These are phyloP conservation scores for Suillus subalutaceus DNA, from an alignment of 768 basidiomycete genomes.

Conservation along the genomic window DNA sequence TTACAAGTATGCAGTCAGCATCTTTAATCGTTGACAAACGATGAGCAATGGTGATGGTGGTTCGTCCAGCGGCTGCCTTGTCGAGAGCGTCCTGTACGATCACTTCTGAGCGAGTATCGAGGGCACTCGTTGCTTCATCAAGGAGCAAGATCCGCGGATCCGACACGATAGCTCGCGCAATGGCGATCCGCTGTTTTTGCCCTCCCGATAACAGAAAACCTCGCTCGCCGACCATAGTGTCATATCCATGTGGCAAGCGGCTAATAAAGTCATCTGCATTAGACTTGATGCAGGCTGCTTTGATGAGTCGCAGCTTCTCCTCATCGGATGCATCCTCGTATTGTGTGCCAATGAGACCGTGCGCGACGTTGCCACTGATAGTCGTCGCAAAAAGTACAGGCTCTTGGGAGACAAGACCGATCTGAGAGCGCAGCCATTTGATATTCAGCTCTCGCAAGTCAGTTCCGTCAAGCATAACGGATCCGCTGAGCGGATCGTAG, in stretches of 20 bases:
- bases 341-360: slow-evolving; percentile 45
- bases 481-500: slow-evolving; percentile 51
- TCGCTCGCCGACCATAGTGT: slow-evolving; percentile 52
- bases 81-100: slow-evolving; percentile 57
- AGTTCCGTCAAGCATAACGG: slow-evolving; percentile 47
- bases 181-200: slow-evolving; percentile 56
- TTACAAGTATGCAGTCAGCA: slow-evolving; percentile 46
- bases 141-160: slow-evolving; percentile 52
- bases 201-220: slow-evolving; percentile 54
- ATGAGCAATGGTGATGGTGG: slow-evolving; percentile 38
- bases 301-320: slow-evolving; percentile 47
- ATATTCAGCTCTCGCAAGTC: slow-evolving; percentile 49
- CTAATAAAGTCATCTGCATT: slow-evolving; percentile 55
- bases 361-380: slow-evolving; percentile 49
- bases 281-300: slow-evolving; percentile 50
- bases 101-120: slow-evolving; percentile 53
- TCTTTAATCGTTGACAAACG: slow-evolving; percentile 46
- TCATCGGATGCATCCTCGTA: slow-evolving; percentile 43
- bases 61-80: slow-evolving; percentile 46
- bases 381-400: slow-evolving; percentile 52
- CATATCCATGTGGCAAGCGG: slow-evolving; percentile 50
- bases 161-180: slow-evolving; percentile 53
- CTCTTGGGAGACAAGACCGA: slow-evolving; percentile 55
- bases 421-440: slow-evolving; percentile 52
- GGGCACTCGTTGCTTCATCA: slow-evolving; percentile 52